Evolutionary conservation across 495 filamentous ascomycete genomes (phyloP).

Genomic region (Penicillium dipodomyicola): DNA sequence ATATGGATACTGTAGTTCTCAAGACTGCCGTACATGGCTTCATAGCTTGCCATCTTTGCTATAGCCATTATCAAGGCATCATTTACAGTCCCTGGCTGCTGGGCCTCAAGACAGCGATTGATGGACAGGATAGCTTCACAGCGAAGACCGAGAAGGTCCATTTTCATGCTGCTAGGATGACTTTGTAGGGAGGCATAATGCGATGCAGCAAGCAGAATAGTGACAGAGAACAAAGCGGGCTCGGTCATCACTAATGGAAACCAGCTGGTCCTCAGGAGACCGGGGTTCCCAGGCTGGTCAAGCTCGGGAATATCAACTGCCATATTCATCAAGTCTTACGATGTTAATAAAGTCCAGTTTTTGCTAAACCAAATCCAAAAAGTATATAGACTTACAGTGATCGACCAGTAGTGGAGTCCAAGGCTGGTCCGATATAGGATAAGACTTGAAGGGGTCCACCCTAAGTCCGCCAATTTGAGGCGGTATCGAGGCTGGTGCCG

Average conservation of each 20-base stretch:
- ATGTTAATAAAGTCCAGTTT: conserved; percentile 1
- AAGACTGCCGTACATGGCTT: conserved; percentile 44
- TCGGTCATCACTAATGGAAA: conserved; percentile 46
- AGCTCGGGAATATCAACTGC: conserved; percentile 49
- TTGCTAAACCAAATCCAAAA: neutral
- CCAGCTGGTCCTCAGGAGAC: conserved; percentile 44
- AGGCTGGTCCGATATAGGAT: conserved; percentile 29
- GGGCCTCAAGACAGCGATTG: conserved; percentile 27
- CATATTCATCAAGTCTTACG: conserved; percentile 41
- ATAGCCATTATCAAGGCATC: conserved; percentile 45
- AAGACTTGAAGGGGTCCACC: conserved; percentile 40
- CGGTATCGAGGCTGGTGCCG: too few species aligned
- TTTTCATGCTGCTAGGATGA: conserved; percentile 12
- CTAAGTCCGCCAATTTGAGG: conserved; percentile 34
- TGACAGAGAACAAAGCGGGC: conserved; percentile 41
- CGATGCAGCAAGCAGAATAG: conserved; percentile 43
- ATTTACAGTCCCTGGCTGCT: conserved; percentile 12
- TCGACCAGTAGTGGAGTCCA: conserved; percentile 34
- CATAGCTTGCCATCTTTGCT: conserved; percentile 50
- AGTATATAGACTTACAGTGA: conserved; percentile 33
- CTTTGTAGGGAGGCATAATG: conserved; percentile 35
- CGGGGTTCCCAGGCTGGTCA: conserved; percentile 33
- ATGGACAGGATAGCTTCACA: conserved; percentile 35
- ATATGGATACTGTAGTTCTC: conserved; percentile 40
- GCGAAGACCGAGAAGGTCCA: conserved; percentile 37